Evolutionary conservation across 139 green algal species (phyloP).

Genomic region (Picochlorum sp.): DNA sequence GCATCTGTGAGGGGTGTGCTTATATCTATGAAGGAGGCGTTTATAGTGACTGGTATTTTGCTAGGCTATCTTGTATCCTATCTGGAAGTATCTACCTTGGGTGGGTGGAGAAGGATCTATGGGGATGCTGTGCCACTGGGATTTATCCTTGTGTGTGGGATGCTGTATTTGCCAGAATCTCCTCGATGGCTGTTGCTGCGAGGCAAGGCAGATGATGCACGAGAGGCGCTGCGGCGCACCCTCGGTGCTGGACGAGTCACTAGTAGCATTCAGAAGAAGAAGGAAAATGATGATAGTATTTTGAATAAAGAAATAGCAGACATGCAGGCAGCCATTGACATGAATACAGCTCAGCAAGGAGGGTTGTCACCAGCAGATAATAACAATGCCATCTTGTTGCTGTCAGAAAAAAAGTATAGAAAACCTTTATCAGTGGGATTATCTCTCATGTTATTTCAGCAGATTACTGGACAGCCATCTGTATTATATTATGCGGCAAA

Average conservation of each 20-base stretch:
- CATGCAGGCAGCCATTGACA: slow-evolving; percentile 14
- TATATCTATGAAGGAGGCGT: slow-evolving; percentile 72
- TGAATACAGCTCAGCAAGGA: no score
- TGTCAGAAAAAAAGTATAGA: slow-evolving; percentile 23
- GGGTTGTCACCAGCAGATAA: no score
- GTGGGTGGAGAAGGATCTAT: slow-evolving; percentile 79
- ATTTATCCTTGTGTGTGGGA: slow-evolving; percentile 21
- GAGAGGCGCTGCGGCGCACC: slow-evolving; percentile 26
- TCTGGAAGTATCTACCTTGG: slow-evolving; percentile 29
- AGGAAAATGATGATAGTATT: slow-evolving; percentile 13
- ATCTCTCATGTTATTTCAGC: slow-evolving; percentile 77
- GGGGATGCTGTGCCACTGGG: slow-evolving; percentile 36
- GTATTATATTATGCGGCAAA: slow-evolving; percentile 85
- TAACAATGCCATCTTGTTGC: not conserved
- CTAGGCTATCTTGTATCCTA: slow-evolving; percentile 40
- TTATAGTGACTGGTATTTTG: slow-evolving; percentile 84
- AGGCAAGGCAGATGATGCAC: slow-evolving; percentile 18
- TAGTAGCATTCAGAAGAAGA: not conserved
- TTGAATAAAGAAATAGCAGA: not conserved
- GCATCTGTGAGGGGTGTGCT: slow-evolving; percentile 61
- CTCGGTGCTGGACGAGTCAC: no score
- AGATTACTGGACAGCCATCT: slow-evolving; percentile 87
- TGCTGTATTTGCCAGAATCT: slow-evolving; percentile 63
- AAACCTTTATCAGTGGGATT: slow-evolving; percentile 50
- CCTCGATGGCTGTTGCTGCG: slow-evolving; percentile 66